Percentiles rank a stretch among this genome's conserved stretches.
phyloP scores from a whole-genome alignment of 2,329 filamentous ascomycete species.

The Colletotrichum sidae region DNA sequence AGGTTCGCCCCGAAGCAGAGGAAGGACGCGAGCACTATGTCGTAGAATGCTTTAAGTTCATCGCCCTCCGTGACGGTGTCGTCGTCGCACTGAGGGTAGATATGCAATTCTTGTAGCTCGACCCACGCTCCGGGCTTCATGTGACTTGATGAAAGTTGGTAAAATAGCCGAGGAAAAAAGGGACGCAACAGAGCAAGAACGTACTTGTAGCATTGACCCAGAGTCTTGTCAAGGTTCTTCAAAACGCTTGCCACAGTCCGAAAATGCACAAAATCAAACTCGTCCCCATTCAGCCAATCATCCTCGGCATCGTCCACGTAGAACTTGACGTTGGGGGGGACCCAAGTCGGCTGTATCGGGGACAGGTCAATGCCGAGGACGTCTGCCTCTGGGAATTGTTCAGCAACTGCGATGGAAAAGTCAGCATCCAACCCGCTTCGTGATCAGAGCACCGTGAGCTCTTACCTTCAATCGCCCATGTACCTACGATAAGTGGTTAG shows the following conservation, averaged over 20 bases:
- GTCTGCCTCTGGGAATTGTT: slow-evolving; percentile 52
- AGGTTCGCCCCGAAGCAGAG: slow-evolving; percentile 47
- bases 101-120: slow-evolving; percentile 61
- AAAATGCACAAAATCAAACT: slow-evolving; percentile 69
- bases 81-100: slow-evolving; percentile 56
- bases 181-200: slow-evolving; percentile 40
- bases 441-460: background rate
- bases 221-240: slow-evolving; percentile 62
- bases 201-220: slow-evolving; percentile 49
- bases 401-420: slow-evolving; percentile 55
- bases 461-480: slow-evolving; percentile 65
- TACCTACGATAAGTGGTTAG: slow-evolving; percentile 43
- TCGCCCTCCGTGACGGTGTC: slow-evolving; percentile 56
- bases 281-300: slow-evolving; percentile 64
- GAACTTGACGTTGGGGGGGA: slow-evolving; percentile 72
- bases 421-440: background rate
- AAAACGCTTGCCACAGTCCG: slow-evolving; percentile 61
- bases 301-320: slow-evolving; percentile 72
- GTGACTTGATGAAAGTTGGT: slow-evolving; percentile 44
- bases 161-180: slow-evolving; percentile 28
- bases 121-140: slow-evolving; percentile 62
- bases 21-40: slow-evolving; percentile 42
- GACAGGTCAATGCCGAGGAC: slow-evolving; percentile 57
- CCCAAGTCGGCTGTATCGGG: slow-evolving; percentile 59
- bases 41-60: slow-evolving; percentile 45